Evolutionary conservation across 2,329 filamentous ascomycete species (phyloP).

Genomic region (Mycosphaerella arachidis): DNA sequence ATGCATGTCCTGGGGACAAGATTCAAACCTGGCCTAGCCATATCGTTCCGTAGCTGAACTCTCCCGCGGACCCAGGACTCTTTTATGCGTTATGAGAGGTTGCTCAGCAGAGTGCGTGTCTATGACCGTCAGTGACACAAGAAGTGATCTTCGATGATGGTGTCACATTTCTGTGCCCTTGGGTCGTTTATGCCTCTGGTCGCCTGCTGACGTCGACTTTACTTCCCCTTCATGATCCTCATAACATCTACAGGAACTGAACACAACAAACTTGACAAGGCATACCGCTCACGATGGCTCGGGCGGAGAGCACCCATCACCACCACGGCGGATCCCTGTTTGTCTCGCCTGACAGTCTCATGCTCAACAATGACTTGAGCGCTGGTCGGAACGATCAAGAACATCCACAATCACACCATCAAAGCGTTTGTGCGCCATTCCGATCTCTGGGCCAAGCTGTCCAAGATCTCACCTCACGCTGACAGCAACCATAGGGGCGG

Average conservation of each 20-base stretch:
- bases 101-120: background rate
- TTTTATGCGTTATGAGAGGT: conserved; percentile 1
- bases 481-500: conserved; percentile 3
- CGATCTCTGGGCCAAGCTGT: background rate
- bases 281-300: conserved; percentile 5
- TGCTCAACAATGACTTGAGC: conserved; percentile 14
- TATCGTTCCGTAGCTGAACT: conserved; percentile 9
- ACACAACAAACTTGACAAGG: background rate
- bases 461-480: background rate
- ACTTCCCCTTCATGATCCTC: background rate
- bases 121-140: conserved; percentile 9
- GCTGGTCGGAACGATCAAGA: conserved; percentile 5
- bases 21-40: conserved; percentile 5
- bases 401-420: conserved; percentile 9
- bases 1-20: background rate
- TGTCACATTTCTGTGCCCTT: background rate
- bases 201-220: background rate
- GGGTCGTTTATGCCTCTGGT: background rate
- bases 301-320: background rate
- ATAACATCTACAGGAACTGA: background rate
- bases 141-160: background rate
- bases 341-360: conserved; percentile 18
- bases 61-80: conserved; percentile 3
- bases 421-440: conserved; percentile 8
- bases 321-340: conserved; percentile 15